Percentiles rank a stretch among this genome's conserved stretches.
Conservation (phyloP, 208 protist genomes). For the Trypanosoma boissoni region DNA sequence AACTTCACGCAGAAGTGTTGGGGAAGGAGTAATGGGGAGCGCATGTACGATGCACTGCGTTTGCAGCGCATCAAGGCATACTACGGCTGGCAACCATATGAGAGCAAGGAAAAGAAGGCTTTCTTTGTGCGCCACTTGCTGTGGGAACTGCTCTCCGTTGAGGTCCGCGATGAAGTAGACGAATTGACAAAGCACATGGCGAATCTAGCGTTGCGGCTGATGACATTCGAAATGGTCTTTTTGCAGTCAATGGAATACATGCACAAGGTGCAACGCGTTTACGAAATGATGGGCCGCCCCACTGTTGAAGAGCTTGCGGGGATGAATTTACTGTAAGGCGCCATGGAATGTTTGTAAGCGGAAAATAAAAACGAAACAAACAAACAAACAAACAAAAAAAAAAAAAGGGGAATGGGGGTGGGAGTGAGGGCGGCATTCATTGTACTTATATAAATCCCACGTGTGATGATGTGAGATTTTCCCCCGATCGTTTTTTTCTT, state of each 20-base stretch:
- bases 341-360: not conserved
- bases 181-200: constrained; percentile 60
- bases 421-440: not conserved
- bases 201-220: constrained; percentile 50
- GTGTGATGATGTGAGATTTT: no score
- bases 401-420: constrained; percentile 7
- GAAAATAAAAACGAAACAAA: not conserved
- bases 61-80: constrained; percentile 69
- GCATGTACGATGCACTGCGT: constrained; percentile 83
- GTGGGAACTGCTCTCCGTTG: constrained; percentile 69
- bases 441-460: no score
- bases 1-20: constrained; percentile 92
- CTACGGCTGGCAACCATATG: constrained; percentile 75
- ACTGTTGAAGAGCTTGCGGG: constrained; percentile 52
- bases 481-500: no score
- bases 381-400: constrained; percentile 1
- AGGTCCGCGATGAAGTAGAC: constrained; percentile 51
- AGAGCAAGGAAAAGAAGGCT: constrained; percentile 78
- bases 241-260: constrained; percentile 88
- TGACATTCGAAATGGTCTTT: constrained; percentile 87
- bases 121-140: constrained; percentile 84
- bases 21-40: constrained; percentile 78
- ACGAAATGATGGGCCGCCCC: constrained; percentile 63
- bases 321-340: constrained; percentile 51
- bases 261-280: constrained; percentile 72